phyloP scores from a whole-genome alignment of 225 moss, liverwort and hornwort genomes.

The Straminergon stramineum region DNA sequence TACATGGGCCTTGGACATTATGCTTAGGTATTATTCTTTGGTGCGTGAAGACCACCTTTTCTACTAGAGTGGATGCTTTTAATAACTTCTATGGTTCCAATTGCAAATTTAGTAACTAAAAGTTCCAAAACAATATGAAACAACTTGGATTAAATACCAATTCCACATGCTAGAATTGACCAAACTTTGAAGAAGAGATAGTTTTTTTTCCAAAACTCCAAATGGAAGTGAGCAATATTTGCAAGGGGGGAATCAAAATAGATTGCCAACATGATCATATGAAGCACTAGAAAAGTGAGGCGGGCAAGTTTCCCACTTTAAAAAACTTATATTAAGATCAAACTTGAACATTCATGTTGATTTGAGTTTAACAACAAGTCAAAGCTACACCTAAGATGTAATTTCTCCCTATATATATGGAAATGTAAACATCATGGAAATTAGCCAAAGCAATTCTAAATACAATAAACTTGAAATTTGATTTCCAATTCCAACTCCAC shows the following conservation, averaged over 20 bases:
- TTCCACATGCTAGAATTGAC: not conserved
- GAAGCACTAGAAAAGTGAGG: not conserved
- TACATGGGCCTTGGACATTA: not conserved
- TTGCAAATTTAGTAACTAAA: not conserved
- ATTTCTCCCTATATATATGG: fast-evolving
- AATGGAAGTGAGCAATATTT: not conserved
- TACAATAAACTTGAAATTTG: not conserved
- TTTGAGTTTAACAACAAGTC: not conserved
- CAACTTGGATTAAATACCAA: not conserved
- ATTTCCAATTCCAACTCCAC: not conserved
- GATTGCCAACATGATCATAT: fast-evolving
- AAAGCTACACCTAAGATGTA: not conserved
- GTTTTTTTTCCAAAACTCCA: fast-evolving
- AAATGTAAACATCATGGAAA: not conserved
- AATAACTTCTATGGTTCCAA: not conserved
- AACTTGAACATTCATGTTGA: not conserved
- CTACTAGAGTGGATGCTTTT: not conserved
- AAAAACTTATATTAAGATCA: not conserved
- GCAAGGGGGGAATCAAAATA: fast-evolving
- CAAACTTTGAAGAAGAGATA: not conserved
- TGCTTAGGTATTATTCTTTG: not conserved
- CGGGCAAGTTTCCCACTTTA: fast-evolving
- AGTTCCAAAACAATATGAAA: not conserved
- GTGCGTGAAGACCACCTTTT: not conserved
- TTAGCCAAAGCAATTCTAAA: not conserved